Evolutionary conservation across 2,329 filamentous ascomycete species (phyloP).

Genomic region (Pseudohalonectria lignicola): DNA sequence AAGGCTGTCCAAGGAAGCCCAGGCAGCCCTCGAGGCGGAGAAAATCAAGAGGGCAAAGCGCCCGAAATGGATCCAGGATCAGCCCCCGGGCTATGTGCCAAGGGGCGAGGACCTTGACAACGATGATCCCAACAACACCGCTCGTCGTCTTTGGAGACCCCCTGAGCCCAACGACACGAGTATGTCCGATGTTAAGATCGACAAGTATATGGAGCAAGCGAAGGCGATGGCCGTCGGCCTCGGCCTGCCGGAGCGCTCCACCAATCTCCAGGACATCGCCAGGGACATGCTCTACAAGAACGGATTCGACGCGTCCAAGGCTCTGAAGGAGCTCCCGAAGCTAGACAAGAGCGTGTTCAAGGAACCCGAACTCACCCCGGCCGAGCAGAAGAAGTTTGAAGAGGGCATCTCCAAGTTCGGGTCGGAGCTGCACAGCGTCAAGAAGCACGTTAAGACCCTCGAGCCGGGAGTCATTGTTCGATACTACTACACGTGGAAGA

Average conservation of each 20-base stretch:
- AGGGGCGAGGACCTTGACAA: conserved; percentile 69
- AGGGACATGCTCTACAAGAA: conserved; percentile 61
- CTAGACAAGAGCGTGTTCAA: conserved; percentile 64
- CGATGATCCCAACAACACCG: conserved; percentile 64
- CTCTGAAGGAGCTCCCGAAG: conserved; percentile 58
- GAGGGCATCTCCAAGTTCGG: conserved; percentile 84
- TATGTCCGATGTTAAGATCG: conserved; percentile 47
- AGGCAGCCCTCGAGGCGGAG: conserved; percentile 72
- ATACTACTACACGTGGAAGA: conserved; percentile 98
- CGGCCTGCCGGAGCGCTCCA: conserved; percentile 64
- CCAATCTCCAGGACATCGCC: conserved; percentile 81
- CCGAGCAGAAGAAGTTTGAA: conserved; percentile 83
- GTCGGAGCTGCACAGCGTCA: conserved; percentile 77
- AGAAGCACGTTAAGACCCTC: conserved; percentile 75
- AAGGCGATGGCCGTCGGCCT: conserved; percentile 53
- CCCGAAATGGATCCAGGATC: conserved; percentile 89
- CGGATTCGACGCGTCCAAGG: conserved; percentile 59
- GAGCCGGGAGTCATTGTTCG: conserved; percentile 73
- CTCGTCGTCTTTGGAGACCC: conserved; percentile 69
- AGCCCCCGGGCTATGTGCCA: conserved; percentile 73
- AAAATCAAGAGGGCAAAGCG: conserved; percentile 68
- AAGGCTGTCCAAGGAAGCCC: conserved; percentile 69
- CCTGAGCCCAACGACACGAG: conserved; percentile 37
- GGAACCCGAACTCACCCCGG: conserved; percentile 67
- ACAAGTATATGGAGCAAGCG: conserved; percentile 65